Percentiles rank a stretch among this genome's conserved stretches.
Conservation (phyloP, 108 stramenopile species). For the Skeletonema potamos region DNA sequence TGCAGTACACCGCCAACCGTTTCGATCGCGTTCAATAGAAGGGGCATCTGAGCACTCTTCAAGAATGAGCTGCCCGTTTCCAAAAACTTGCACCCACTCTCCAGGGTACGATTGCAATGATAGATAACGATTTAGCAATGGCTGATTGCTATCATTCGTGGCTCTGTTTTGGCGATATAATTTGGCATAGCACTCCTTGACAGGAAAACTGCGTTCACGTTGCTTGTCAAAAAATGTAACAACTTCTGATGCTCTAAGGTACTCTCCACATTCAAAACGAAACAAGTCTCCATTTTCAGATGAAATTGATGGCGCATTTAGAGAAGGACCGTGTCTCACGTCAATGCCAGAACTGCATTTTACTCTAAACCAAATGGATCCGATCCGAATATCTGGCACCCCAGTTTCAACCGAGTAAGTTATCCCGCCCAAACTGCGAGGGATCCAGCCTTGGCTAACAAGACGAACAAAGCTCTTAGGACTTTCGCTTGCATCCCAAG, state of each 20-base stretch:
- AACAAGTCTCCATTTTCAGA: slow-evolving; percentile 66
- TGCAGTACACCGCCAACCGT: slow-evolving; percentile 76
- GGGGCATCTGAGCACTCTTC: slow-evolving; percentile 70
- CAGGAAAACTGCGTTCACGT: slow-evolving; percentile 1
- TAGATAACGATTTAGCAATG: slow-evolving; percentile 30
- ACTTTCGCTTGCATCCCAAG: slow-evolving; percentile 32
- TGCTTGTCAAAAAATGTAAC: slow-evolving; percentile 55
- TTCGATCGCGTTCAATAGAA: slow-evolving; percentile 69
- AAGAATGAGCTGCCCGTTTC: slow-evolving; percentile 51
- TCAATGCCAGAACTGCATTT: slow-evolving; percentile 61
- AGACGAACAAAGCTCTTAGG: slow-evolving; percentile 60
- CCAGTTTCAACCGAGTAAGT: slow-evolving; percentile 28
- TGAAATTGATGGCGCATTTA: slow-evolving; percentile 64
- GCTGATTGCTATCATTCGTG: slow-evolving; percentile 27
- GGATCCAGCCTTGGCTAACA: slow-evolving; percentile 84
- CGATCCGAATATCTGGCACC: slow-evolving; percentile 69
- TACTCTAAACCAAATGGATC: slow-evolving; percentile 89
- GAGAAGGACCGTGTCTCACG: slow-evolving; percentile 76
- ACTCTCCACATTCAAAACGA: slow-evolving; percentile 90
- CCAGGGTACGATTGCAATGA: slow-evolving; percentile 60
- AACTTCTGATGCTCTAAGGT: slow-evolving; percentile 80
- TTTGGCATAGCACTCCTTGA: slow-evolving; percentile 76
- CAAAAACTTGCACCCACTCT: slow-evolving; percentile 83
- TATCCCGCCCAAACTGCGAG: slow-evolving; percentile 35
- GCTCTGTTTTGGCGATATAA: slow-evolving; percentile 72